Conservation (phyloP, 805 yeast genomes). For the Candida adriatica region DNA sequence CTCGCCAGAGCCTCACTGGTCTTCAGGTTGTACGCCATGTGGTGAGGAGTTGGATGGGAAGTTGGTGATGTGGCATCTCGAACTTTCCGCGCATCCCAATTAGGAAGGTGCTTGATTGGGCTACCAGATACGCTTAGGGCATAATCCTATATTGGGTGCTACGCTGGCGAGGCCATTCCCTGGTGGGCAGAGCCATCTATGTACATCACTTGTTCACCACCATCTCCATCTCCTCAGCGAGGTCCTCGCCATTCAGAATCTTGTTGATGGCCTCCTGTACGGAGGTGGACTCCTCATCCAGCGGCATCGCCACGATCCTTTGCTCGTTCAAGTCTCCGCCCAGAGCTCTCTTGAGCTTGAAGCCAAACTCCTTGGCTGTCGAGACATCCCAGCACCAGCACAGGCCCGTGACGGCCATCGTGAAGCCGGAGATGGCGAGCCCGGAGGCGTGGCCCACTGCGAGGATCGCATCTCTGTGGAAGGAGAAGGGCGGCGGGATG, state of each 20-base stretch:
- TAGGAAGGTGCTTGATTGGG: no score
- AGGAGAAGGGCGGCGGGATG: constrained; percentile 74
- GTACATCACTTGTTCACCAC: constrained; percentile 4
- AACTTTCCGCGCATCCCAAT: no score
- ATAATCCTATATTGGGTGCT: no score
- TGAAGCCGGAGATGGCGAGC: constrained; percentile 62
- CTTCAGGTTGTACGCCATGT: no score
- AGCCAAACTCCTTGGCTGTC: constrained; percentile 61
- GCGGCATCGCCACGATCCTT: constrained; percentile 34
- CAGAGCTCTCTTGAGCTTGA: constrained; percentile 51
- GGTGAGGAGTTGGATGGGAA: no score
- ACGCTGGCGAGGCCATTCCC: no score
- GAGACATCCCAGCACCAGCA: constrained; percentile 80
- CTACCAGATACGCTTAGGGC: no score
- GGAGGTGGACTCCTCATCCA: constrained; percentile 54
- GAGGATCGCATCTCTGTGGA: constrained; percentile 74
- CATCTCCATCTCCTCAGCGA: constrained; percentile 8
- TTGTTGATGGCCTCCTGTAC: constrained; percentile 50
- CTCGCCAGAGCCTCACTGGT: constrained; percentile 9
- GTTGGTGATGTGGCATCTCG: no score
- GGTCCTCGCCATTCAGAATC: constrained; percentile 37
- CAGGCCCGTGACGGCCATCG: constrained; percentile 66
- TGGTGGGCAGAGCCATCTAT: no score
- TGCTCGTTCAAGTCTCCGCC: constrained; percentile 64
- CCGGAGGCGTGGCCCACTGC: constrained; percentile 81